A percentile compares a stretch with the other conserved stretches of the same genome.
These are phyloP conservation scores for Quercus tomentella DNA, from an alignment of 331 rosid species.

Conservation along the genomic window DNA sequence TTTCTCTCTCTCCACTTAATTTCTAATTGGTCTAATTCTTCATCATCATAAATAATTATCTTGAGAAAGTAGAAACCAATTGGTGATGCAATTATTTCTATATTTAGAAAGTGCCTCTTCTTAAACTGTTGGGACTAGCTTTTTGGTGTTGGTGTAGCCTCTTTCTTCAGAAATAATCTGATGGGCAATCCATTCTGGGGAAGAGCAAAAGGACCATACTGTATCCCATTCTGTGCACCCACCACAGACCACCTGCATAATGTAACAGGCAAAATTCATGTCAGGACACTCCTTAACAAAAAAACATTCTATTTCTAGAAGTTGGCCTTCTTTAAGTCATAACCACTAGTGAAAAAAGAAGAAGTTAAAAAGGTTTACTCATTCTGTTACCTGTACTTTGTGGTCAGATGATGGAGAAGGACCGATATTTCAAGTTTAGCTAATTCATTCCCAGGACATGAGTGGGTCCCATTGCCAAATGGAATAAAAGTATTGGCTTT, in stretches of 20 bases:
- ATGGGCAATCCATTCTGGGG: constrained; percentile 90
- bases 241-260: constrained; percentile 65
- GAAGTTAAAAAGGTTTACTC: no score
- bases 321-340: neutral
- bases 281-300: neutral
- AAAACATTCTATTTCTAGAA: constrained; percentile 22
- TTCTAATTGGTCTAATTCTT: neutral
- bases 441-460: constrained; percentile 85
- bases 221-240: constrained; percentile 75
- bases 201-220: constrained; percentile 92
- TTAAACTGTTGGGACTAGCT: neutral
- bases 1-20: constrained; percentile 22
- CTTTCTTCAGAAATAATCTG: constrained; percentile 42
- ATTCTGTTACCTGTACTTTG: constrained; percentile 65
- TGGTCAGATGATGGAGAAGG: constrained; percentile 78
- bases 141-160: neutral
- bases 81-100: constrained; percentile 27
- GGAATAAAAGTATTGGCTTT: constrained; percentile 85
- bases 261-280: constrained; percentile 1
- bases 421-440: constrained; percentile 84
- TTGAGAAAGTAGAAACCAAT: constrained; percentile 10
- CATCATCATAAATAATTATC: neutral
- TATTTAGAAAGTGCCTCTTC: constrained; percentile 15
- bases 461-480: constrained; percentile 86
- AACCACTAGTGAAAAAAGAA: neutral